A percentile compares a stretch with the other conserved stretches of the same genome.
Evolutionary conservation across 2,329 filamentous ascomycete genomes (phyloP).

Genomic region (Fusarium odoratissimum): DNA sequence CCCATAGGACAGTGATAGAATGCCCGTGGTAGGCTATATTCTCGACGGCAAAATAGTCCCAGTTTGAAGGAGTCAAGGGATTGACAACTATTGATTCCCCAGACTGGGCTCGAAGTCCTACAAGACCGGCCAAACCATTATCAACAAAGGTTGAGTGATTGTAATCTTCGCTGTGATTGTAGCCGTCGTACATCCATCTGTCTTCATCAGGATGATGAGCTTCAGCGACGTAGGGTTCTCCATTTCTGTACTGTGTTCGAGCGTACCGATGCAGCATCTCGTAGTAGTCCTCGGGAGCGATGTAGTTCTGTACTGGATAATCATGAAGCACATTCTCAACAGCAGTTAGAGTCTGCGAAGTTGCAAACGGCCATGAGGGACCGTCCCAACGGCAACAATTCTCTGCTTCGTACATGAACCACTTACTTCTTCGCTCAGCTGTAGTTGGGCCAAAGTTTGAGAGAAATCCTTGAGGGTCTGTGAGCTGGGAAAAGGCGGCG

Average conservation of each 20-base stretch:
- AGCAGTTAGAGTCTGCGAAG: background rate
- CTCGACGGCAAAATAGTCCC: background rate
- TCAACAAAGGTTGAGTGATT: background rate
- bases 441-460: background rate
- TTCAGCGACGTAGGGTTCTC: background rate
- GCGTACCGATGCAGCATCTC: background rate
- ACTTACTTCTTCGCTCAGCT: background rate
- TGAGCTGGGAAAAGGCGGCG: background rate
- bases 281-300: background rate
- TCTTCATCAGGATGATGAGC: constrained; percentile 1
- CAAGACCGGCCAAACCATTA: background rate
- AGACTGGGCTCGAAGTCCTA: background rate
- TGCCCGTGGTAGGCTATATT: background rate
- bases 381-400: background rate
- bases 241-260: background rate
- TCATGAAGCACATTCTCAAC: background rate
- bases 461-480: background rate
- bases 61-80: background rate
- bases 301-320: background rate
- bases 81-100: background rate
- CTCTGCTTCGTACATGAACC: background rate
- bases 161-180: constrained; percentile 4
- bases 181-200: background rate
- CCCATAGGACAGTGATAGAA: background rate
- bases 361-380: constrained; percentile 3